These are phyloP conservation scores for Nannizziopsis barbatae DNA, from an alignment of 2,329 filamentous ascomycete genomes.

Conservation along the genomic window DNA sequence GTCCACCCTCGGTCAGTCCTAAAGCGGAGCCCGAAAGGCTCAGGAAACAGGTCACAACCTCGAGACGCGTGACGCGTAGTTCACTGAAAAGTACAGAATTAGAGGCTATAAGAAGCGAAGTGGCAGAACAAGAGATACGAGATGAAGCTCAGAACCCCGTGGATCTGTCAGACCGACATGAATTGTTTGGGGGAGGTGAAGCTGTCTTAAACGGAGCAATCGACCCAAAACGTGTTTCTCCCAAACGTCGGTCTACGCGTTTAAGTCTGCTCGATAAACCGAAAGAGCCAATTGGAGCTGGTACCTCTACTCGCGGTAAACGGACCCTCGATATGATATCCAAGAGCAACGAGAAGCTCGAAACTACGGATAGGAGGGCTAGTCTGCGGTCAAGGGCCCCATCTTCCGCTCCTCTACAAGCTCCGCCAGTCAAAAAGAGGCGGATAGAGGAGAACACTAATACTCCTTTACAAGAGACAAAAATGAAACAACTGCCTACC, in stretches of 20 bases:
- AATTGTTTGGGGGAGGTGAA: conserved; percentile 13
- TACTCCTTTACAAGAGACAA: background rate
- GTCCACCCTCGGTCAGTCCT: conserved; percentile 31
- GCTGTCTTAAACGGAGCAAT: conserved; percentile 17
- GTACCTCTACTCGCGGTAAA: conserved; percentile 48
- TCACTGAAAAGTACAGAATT: conserved; percentile 21
- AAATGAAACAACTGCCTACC: background rate
- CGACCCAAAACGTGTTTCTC: conserved; percentile 20
- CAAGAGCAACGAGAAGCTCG: conserved; percentile 39
- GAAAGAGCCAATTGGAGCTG: conserved; percentile 39
- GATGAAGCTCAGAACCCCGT: background rate
- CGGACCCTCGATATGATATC: conserved; percentile 47
- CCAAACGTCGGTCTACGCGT: conserved; percentile 33
- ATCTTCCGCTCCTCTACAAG: conserved; percentile 18
- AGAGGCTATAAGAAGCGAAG: background rate
- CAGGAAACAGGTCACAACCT: conserved; percentile 21
- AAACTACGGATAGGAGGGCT: conserved; percentile 45
- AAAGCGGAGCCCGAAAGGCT: conserved; percentile 19
- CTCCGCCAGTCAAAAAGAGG: conserved; percentile 31
- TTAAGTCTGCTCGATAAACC: conserved; percentile 34
- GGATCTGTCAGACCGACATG: too few species aligned
- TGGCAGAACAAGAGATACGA: background rate
- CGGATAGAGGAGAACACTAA: conserved; percentile 32
- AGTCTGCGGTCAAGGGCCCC: conserved; percentile 46
- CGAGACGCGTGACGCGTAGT: conserved; percentile 33